phyloP scores from a whole-genome alignment of 495 filamentous ascomycete species.

The Daldinia childiae region DNA sequence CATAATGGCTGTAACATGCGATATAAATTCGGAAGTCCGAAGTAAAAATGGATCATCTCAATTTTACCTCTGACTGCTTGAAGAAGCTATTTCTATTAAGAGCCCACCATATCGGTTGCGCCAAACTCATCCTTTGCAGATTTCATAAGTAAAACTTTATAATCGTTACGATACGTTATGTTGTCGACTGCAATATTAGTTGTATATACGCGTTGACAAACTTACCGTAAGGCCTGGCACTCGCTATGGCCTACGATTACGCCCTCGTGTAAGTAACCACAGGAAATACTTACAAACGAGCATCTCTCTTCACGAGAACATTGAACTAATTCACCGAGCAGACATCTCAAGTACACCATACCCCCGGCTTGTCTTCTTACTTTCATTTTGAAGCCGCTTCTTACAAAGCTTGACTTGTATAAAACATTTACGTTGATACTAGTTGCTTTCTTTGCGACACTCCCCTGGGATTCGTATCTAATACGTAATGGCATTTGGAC shows the following conservation, averaged over 20 bases:
- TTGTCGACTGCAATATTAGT: not conserved
- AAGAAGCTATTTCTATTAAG: not conserved
- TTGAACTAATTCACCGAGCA: constrained; percentile 40
- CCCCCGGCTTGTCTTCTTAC: constrained; percentile 68
- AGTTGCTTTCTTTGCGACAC: constrained; percentile 67
- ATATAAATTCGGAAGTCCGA: constrained; percentile 28
- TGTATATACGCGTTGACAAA: constrained; percentile 9
- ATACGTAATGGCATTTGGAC: constrained; percentile 71
- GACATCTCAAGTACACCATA: constrained; percentile 74
- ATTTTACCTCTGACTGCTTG: constrained; percentile 6
- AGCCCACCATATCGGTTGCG: not conserved
- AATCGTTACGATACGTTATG: constrained; percentile 5
- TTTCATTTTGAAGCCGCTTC: constrained; percentile 64
- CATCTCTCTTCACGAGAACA: not conserved
- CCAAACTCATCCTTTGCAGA: not conserved
- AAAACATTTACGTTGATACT: constrained; percentile 65
- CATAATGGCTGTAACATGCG: not conserved
- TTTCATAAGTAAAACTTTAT: constrained; percentile 35
- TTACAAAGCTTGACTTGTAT: constrained; percentile 65
- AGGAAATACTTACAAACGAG: not conserved
- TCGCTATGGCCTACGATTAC: constrained; percentile 72
- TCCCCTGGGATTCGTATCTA: constrained; percentile 77
- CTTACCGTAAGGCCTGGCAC: constrained; percentile 10
- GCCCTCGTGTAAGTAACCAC: constrained; percentile 66
- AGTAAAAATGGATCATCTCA: constrained; percentile 6